Conservation (phyloP, 768 basidiomycete species). For the Trametes cubensis region DNA sequence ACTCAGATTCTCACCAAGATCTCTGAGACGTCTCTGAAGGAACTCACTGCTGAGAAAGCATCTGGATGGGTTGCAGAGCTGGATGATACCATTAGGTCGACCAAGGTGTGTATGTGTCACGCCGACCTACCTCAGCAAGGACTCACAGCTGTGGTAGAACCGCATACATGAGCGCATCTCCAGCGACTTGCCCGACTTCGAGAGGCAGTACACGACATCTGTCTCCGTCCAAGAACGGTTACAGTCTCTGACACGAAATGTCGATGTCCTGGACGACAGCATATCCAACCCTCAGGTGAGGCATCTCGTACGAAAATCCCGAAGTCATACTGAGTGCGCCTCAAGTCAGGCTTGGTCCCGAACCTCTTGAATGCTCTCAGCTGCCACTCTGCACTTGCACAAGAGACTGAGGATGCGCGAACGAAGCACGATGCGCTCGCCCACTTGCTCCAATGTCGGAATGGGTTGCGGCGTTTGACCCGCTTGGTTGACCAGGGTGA, state of each 20-base stretch:
- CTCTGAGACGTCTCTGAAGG: slow-evolving; percentile 58
- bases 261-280: slow-evolving; percentile 51
- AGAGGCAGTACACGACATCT: slow-evolving; percentile 62
- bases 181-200: slow-evolving; percentile 62
- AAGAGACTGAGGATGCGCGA: slow-evolving; percentile 60
- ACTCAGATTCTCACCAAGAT: slow-evolving; percentile 72
- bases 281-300: slow-evolving; percentile 66
- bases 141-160: slow-evolving; percentile 42
- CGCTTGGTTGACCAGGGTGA: slow-evolving; percentile 56
- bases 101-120: slow-evolving; percentile 55
- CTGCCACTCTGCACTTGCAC: slow-evolving; percentile 64
- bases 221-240: slow-evolving; percentile 65
- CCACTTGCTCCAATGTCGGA: slow-evolving; percentile 56
- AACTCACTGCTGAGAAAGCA: slow-evolving; percentile 62
- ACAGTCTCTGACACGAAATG: slow-evolving; percentile 51
- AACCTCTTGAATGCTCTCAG: slow-evolving; percentile 55
- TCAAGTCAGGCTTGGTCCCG: slow-evolving; percentile 70
- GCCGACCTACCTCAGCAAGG: slow-evolving; percentile 10
- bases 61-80: slow-evolving; percentile 74
- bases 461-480: slow-evolving; percentile 48
- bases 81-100: slow-evolving; percentile 67
- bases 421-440: slow-evolving; percentile 53
- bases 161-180: slow-evolving; percentile 76
- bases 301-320: not conserved
- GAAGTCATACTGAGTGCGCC: slow-evolving; percentile 3